Evolutionary conservation across 257 asterid genomes (phyloP), one percentile per base, ranked within the genome.

Genomic region (Solanum etuberosum): DNA sequence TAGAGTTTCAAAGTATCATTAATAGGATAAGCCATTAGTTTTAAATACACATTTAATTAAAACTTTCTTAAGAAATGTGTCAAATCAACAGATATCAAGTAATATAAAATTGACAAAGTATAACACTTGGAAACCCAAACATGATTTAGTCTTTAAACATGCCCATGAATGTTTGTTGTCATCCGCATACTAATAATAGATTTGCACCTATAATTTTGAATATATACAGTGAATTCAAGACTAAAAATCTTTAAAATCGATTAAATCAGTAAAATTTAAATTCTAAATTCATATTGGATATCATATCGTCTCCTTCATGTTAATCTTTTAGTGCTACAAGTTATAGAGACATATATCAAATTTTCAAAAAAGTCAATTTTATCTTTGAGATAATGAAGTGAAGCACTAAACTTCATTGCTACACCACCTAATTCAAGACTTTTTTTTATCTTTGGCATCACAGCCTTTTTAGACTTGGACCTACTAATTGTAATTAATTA

Each of bases 231-330:
- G 29, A 20, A 35, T 72, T 9, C 2, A 72, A 72, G 11, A 72
- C 1, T 8, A 32, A 71, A 32, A 31, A 34, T 6, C 0, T 11
- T 16, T 0, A 2, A 18, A 72, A 72, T 20, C 0, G 0, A 7
- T 34, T 71, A 20, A 18, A 71, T 2, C 0, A 12, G 2, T 37
- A 37, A 21, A 11, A 21, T 37, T 73, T 35, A 73, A 35, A 73
- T 73, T 37, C 0, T 37, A 1, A 21, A 21, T 21, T 2, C 8
- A 5, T 20, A 0, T 0, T 0, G 1, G 1, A 40, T 13, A 8
- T 0, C 0, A 78, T 43, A 4, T 43, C 16, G 0, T 8, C 27
- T 16, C 16, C 4, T 25, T 27, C 25, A 27, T 78, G 9, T 4
- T 78, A 43, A 63, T 16, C 25, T 7, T 32, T 42, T 40, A 77